Percentiles rank a stretch among this genome's conserved stretches.
phyloP scores from a whole-genome alignment of 257 asterid genomes.

The Linderniella brevidens region DNA sequence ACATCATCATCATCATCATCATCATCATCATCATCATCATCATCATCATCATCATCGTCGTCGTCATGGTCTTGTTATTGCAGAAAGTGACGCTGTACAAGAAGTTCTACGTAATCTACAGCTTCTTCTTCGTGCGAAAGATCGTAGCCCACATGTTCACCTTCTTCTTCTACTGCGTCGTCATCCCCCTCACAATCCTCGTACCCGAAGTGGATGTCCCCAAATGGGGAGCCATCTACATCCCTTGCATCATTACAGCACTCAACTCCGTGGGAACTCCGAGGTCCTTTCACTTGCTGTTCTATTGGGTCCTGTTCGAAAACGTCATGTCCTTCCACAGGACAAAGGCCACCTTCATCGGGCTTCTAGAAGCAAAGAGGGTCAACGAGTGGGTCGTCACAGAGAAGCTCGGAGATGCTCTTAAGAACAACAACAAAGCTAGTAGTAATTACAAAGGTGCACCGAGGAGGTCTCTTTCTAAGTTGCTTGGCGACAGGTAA shows the following conservation, averaged over 20 bases:
- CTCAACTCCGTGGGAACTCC: slow-evolving; percentile 58
- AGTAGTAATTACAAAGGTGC: slow-evolving; percentile 12
- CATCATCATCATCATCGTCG: background rate
- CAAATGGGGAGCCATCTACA: slow-evolving; percentile 51
- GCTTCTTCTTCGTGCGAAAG: slow-evolving; percentile 68
- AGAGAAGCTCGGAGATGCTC: slow-evolving; percentile 53
- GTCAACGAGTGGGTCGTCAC: slow-evolving; percentile 78
- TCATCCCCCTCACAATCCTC: slow-evolving; percentile 46
- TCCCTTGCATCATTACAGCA: slow-evolving; percentile 34
- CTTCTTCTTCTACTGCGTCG: slow-evolving; percentile 51
- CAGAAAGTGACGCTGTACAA: slow-evolving; percentile 52
- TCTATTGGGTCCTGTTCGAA: slow-evolving; percentile 68
- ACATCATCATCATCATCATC: too few species aligned
- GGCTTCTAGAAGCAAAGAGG: slow-evolving; percentile 39
- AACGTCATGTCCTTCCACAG: slow-evolving; percentile 66
- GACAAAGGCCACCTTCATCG: slow-evolving; percentile 44
- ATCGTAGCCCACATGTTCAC: slow-evolving; percentile 48
- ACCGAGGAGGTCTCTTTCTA: slow-evolving; percentile 13
- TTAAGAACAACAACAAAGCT: slow-evolving; percentile 21
- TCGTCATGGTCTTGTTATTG: background rate
- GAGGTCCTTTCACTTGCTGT: slow-evolving; percentile 47
- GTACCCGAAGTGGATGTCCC: slow-evolving; percentile 53
- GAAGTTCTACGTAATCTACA: slow-evolving; percentile 55
- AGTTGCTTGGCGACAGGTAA: slow-evolving; percentile 29
- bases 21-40: too few species aligned